Evolutionary conservation across 176 grass and related monocot genomes (phyloP), one percentile per base, ranked within the genome.

Genomic region (Bonia amplexicaulis): DNA sequence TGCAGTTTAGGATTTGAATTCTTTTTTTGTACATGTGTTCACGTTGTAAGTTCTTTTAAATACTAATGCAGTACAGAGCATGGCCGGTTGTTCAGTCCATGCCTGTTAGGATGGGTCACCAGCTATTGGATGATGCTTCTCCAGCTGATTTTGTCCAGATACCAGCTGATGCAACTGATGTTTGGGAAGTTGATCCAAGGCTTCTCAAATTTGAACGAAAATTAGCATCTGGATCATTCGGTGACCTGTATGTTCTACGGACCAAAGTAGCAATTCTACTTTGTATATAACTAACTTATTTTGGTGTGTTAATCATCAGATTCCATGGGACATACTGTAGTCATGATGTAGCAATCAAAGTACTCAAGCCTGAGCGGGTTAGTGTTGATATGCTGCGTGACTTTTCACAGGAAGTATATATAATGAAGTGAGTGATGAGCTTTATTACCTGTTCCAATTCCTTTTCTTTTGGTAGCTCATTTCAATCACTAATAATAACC

Each of bases 271-370:
- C 6, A 37, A 66, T 59, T 61, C 41, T 77, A 35, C 20, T 71
- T 80, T 69, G 39, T 75, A 61, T 83, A 48, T 86, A 69, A 58
- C 86, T 91, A 17, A 79, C 71, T 68, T 82, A 76, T 79, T 84
- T 19, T 90, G 68, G 23, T 77, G 13, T 89, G 45, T 70, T 84
- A 33, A 47, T 19, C 70, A 64, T 70, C 88, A 97, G 94, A 55
- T 97, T 87, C 79, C 87, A 89, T 33, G 94, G 94, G 84, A 92
- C 88, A 44, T 97, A 94, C 61, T 94, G 92, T 87, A 97, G 88
- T 63, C 94, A 97, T 87, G 94, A 97, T 77, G 94, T 97, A 53
- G 94, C 94, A 42, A 89, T 97, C 85, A 97, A 97, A 97, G 82
- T 97, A 89, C 80, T 94, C 60, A 97, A 97, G 61, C 85, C 94